phyloP scores from a whole-genome alignment of 2,329 filamentous ascomycete species.

The Aspergillus viridinutans region DNA sequence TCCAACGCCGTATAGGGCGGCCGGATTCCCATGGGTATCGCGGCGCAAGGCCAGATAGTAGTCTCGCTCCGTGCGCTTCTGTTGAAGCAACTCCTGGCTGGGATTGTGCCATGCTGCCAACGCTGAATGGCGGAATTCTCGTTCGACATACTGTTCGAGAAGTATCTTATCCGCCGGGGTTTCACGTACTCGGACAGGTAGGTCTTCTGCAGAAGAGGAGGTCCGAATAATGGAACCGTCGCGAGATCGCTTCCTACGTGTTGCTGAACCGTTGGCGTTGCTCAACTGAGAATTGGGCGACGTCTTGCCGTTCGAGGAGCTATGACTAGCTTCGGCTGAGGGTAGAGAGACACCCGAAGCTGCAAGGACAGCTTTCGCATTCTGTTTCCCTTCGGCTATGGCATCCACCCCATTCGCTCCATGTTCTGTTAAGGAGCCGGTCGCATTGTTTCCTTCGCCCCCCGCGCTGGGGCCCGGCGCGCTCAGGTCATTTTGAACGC shows the following conservation, averaged over 20 bases:
- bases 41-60: conserved; percentile 65
- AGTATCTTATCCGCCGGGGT: conserved; percentile 48
- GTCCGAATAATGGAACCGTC: conserved; percentile 54
- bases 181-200: conserved; percentile 36
- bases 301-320: conserved; percentile 26
- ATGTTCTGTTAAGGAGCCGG: conserved; percentile 20
- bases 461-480: conserved; percentile 17
- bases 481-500: conserved; percentile 23
- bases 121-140: conserved; percentile 58
- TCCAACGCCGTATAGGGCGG: conserved; percentile 62
- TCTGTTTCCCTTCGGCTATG: conserved; percentile 57
- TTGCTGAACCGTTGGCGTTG: conserved; percentile 46
- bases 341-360: conserved; percentile 42
- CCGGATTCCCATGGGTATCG: conserved; percentile 54
- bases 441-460: conserved; percentile 16
- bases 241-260: conserved; percentile 56
- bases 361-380: conserved; percentile 55
- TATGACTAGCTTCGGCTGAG: conserved; percentile 25
- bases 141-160: conserved; percentile 61
- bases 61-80: conserved; percentile 63
- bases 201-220: conserved; percentile 25
- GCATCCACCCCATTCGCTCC: conserved; percentile 36
- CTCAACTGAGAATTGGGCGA: conserved; percentile 26
- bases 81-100: conserved; percentile 55
- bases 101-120: conserved; percentile 50